Evolutionary conservation across 106 monocot species (phyloP).

Genomic region (Phalaenopsis aphrodite): DNA sequence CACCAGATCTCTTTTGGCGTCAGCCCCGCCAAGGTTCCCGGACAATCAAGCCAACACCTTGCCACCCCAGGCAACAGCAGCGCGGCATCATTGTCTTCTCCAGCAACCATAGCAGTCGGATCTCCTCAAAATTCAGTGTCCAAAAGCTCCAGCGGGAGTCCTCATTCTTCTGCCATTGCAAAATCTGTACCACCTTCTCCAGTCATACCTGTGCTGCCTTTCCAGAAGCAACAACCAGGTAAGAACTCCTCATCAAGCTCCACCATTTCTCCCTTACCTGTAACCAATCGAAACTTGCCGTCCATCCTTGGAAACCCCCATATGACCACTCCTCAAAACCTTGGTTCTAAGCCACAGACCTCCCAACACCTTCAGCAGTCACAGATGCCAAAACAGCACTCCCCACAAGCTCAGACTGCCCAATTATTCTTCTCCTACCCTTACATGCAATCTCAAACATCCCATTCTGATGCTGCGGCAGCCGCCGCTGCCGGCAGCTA

Average conservation of each 20-base stretch:
- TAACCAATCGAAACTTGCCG: slow-evolving; percentile 17
- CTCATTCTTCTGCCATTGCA: slow-evolving; percentile 22
- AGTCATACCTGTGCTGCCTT: slow-evolving; percentile 13
- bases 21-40: slow-evolving; percentile 16
- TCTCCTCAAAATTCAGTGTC: slow-evolving; percentile 38
- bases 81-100: slow-evolving; percentile 18
- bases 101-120: slow-evolving; percentile 23
- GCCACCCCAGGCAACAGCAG: slow-evolving; percentile 13
- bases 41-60: not conserved
- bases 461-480: slow-evolving; percentile 2
- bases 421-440: slow-evolving; percentile 36
- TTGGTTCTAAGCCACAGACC: slow-evolving; percentile 8
- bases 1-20: slow-evolving; percentile 70
- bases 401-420: slow-evolving; percentile 20
- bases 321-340: not conserved
- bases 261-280: slow-evolving; percentile 17
- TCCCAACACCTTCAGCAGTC: slow-evolving; percentile 11
- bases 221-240: slow-evolving; percentile 33
- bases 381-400: slow-evolving; percentile 18
- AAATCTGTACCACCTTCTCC: slow-evolving; percentile 26
- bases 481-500: not conserved
- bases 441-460: slow-evolving; percentile 21
- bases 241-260: slow-evolving; percentile 33
- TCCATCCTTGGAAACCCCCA: slow-evolving; percentile 49
- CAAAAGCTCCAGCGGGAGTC: slow-evolving; percentile 45